These are phyloP conservation scores for Trichosporon ovoides DNA, from an alignment of 1,284 basidiomycete species.

Conservation along the genomic window DNA sequence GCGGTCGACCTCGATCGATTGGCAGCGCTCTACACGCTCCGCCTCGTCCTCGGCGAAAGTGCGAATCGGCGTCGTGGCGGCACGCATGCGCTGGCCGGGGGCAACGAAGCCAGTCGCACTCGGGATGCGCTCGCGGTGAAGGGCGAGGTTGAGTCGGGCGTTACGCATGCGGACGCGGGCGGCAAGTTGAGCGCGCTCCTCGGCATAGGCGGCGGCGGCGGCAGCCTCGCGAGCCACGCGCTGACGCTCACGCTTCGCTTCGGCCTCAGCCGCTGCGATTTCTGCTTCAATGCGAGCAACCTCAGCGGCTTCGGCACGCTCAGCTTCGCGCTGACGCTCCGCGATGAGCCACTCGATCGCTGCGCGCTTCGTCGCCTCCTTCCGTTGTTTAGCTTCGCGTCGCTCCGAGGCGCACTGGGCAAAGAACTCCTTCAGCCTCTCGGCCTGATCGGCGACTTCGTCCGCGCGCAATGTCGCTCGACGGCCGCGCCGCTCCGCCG, in stretches of 20 bases:
- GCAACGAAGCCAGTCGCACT: not conserved
- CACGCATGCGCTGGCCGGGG: not conserved
- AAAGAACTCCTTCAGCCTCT: not conserved
- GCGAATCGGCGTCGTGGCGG: not conserved
- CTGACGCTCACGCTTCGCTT: not conserved
- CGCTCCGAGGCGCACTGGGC: not conserved
- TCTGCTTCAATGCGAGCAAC: slow-evolving; percentile 5
- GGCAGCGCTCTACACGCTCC: not conserved
- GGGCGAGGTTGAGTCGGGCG: not conserved
- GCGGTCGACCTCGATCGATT: not conserved
- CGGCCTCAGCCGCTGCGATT: not conserved
- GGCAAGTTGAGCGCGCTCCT: not conserved
- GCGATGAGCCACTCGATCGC: not conserved
- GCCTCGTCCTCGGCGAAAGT: not conserved
- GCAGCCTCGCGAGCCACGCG: not conserved
- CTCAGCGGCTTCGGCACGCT: slow-evolving; percentile 6
- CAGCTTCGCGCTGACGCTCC: not conserved
- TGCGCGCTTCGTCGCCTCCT: not conserved
- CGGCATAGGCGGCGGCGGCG: not conserved
- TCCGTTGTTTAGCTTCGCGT: not conserved
- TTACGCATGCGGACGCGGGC: not conserved
- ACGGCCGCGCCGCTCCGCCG: not conserved
- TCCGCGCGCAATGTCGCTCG: not conserved
- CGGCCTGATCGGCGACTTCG: not conserved
- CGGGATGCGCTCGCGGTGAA: not conserved